Evolutionary conservation across 1,139 yeast species (phyloP).

Genomic region (Candida tetrigidarum): DNA sequence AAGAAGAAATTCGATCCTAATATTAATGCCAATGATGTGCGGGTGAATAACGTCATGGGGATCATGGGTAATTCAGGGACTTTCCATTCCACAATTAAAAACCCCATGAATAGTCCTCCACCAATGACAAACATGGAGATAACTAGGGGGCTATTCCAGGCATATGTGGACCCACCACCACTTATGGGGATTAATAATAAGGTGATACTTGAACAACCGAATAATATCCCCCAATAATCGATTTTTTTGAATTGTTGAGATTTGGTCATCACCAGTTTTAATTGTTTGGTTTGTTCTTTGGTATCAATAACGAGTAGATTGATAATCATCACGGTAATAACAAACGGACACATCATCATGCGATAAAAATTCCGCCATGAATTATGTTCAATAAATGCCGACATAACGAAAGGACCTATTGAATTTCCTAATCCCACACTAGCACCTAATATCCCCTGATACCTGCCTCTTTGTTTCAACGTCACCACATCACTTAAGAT

Average conservation of each 20-base stretch:
- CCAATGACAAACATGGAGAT: constrained; percentile 52
- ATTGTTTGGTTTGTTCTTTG: constrained; percentile 20
- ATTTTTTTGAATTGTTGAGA: constrained; percentile 42
- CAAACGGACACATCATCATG: constrained; percentile 46
- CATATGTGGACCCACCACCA: constrained; percentile 57
- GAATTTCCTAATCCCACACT: constrained; percentile 59
- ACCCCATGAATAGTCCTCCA: constrained; percentile 36
- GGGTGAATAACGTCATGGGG: constrained; percentile 49
- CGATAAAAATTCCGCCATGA: constrained; percentile 56
- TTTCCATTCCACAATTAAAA: constrained; percentile 48
- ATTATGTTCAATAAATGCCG: constrained; percentile 45
- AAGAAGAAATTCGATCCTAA: constrained; percentile 45
- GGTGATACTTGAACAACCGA: constrained; percentile 47
- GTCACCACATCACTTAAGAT: constrained; percentile 47
- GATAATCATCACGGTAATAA: constrained; percentile 28
- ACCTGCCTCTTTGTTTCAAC: constrained; percentile 46
- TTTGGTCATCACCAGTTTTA: constrained; percentile 27
- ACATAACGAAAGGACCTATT: constrained; percentile 58
- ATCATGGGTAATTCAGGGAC: constrained; percentile 54
- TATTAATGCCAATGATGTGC: constrained; percentile 39
- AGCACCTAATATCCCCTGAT: constrained; percentile 50
- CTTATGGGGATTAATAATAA: constrained; percentile 52
- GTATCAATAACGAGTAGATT: constrained; percentile 32
- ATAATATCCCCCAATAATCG: constrained; percentile 54
- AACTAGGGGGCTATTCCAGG: constrained; percentile 52